Evolutionary conservation across 108 stramenopile genomes (phyloP).

Genomic region (Pseudonitzschia pungens): DNA sequence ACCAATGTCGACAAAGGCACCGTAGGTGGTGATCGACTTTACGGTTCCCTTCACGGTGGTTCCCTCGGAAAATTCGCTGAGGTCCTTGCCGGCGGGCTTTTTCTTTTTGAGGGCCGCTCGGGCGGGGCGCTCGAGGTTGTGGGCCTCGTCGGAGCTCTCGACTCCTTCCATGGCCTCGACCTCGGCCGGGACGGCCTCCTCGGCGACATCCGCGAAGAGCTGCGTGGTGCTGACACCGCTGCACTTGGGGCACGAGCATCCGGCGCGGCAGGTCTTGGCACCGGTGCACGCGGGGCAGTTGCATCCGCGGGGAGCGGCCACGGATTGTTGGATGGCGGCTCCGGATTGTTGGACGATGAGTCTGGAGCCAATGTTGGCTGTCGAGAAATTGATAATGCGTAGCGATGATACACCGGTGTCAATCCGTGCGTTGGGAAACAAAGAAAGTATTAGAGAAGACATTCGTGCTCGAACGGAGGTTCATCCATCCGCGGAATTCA

Average conservation of each 20-base stretch:
- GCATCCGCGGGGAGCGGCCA: neutral
- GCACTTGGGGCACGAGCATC: constrained; percentile 7
- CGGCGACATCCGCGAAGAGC: constrained; percentile 24
- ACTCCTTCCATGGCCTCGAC: constrained; percentile 83
- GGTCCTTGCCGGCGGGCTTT: constrained; percentile 56
- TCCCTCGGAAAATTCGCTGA: constrained; percentile 82
- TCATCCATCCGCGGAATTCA: too few relatives aligned
- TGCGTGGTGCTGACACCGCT: neutral
- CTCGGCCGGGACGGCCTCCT: constrained; percentile 57
- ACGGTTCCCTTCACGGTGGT: constrained; percentile 80
- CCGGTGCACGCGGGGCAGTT: constrained; percentile 10
- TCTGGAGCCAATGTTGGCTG: neutral
- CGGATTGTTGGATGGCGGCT: neutral
- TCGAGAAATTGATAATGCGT: neutral
- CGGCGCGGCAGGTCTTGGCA: neutral
- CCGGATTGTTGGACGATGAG: neutral
- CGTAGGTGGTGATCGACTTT: constrained; percentile 84
- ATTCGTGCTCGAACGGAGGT: too few relatives aligned
- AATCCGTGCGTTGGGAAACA: neutral
- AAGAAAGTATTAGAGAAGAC: neutral
- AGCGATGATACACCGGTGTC: too few relatives aligned
- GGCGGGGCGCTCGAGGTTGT: constrained; percentile 83
- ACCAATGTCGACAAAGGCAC: constrained; percentile 95
- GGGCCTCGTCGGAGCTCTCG: constrained; percentile 71
- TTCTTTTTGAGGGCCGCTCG: constrained; percentile 71